Percentiles rank a stretch among this genome's conserved stretches.
Evolutionary conservation across 371 early-diverging fungal genomes (phyloP).

Genomic region (Actinomortierella wolfii): DNA sequence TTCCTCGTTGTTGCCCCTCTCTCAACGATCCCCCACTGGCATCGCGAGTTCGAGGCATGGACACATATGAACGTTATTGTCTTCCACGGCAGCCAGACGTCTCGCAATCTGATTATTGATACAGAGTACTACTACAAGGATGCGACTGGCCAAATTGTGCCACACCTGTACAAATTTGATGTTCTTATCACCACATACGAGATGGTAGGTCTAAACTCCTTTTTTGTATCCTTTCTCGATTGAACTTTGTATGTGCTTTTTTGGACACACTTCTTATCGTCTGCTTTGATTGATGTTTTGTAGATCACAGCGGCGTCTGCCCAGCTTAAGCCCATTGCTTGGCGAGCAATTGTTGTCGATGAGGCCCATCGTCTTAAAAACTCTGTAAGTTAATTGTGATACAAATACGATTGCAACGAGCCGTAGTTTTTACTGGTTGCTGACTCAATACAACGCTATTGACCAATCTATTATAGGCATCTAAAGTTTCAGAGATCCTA

Average conservation of each 20-base stretch:
- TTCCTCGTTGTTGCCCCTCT: conserved; percentile 82
- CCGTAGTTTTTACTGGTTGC: conserved; percentile 3
- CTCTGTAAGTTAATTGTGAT: conserved; percentile 47
- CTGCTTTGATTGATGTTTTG: neutral
- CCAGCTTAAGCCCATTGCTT: conserved; percentile 78
- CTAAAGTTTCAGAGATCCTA: conserved; percentile 72
- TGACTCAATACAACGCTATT: too few species aligned
- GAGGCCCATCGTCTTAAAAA: conserved; percentile 98
- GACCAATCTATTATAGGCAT: conserved; percentile 44
- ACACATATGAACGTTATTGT: conserved; percentile 77
- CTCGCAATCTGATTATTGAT: conserved; percentile 65
- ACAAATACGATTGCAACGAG: neutral
- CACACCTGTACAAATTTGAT: conserved; percentile 73
- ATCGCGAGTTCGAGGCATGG: conserved; percentile 79
- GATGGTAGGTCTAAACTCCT: conserved; percentile 62
- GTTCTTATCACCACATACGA: conserved; percentile 88
- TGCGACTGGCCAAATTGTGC: conserved; percentile 37
- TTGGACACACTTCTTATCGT: neutral
- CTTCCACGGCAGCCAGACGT: conserved; percentile 66
- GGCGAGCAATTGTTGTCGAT: conserved; percentile 90
- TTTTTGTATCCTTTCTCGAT: neutral
- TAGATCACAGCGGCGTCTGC: conserved; percentile 66
- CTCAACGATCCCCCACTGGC: conserved; percentile 79
- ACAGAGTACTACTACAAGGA: conserved; percentile 78
- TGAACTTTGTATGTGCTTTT: neutral